phyloP scores from a whole-genome alignment of 768 basidiomycete genomes.

The Ramaria rubella region DNA sequence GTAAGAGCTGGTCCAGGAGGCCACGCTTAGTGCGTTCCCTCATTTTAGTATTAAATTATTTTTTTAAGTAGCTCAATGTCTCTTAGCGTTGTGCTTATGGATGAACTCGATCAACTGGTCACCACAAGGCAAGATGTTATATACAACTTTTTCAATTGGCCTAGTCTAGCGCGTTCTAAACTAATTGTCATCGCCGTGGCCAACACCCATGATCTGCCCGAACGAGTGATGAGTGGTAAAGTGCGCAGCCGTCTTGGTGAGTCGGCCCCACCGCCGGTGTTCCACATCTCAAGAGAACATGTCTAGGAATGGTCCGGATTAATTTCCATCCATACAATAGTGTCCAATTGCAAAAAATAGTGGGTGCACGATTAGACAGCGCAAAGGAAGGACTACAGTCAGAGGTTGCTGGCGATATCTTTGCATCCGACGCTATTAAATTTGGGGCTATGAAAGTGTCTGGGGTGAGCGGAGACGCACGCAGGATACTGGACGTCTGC shows the following conservation, averaged over 20 bases:
- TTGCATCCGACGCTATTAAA: conserved; percentile 64
- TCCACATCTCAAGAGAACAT: not conserved
- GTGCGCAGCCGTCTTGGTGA: conserved; percentile 87
- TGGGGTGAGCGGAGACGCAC: conserved; percentile 87
- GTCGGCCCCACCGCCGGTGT: conserved; percentile 17
- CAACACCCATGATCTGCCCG: conserved; percentile 97
- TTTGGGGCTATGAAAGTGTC: conserved; percentile 78
- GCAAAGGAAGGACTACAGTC: conserved; percentile 46
- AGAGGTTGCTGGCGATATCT: conserved; percentile 39
- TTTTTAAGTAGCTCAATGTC: conserved; percentile 3
- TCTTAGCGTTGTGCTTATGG: conserved; percentile 89
- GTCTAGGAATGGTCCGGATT: conserved; percentile 77
- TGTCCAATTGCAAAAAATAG: conserved; percentile 74
- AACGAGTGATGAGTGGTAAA: conserved; percentile 86
- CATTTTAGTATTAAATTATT: conserved; percentile 1
- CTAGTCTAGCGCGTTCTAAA: conserved; percentile 79
- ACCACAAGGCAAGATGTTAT: conserved; percentile 97
- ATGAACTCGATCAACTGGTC: conserved; percentile 95
- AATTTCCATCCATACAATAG: conserved; percentile 88
- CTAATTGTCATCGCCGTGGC: conserved; percentile 95
- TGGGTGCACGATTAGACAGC: conserved; percentile 68
- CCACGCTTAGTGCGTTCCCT: conserved; percentile 71
- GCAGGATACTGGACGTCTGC: conserved; percentile 89
- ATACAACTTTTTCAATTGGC: conserved; percentile 99
- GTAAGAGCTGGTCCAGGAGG: conserved; percentile 64